Evolutionary conservation across 208 protist species (phyloP), one percentile per base, ranked within the genome.

Genomic region (Trypanosoma lewisi): DNA sequence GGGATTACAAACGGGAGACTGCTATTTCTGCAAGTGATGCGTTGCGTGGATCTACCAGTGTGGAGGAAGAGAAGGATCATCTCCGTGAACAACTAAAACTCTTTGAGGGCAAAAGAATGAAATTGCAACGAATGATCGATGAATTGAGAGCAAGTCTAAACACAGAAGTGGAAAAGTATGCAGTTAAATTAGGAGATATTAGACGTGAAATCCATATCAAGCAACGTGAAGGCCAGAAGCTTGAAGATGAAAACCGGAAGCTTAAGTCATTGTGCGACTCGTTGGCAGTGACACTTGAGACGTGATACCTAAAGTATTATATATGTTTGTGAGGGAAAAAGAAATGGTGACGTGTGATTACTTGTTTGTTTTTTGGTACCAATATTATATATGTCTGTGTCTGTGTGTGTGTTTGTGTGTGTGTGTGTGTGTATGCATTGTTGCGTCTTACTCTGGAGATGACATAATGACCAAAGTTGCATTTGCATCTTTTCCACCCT

Each of bases 231-330:
- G 77, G 72, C 50, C 52, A 70, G 0, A 72, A 56, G 12, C 67
- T 94, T 52, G 88, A 94, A 47, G 69, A 73, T 47, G 88, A 91
- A 55, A 92, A 91, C 70, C 66, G 77, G 30, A 70, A 88, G 14
- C 57, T 93, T 6, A 78, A 86, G 34, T 59, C 66, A 16, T 63
- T 87, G 2, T 94, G 88, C 59, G 88, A 94, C 57, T 73, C 73
- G 5, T 68, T 94, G 14, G 84, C 81, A 0, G 65, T 55, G 21
- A 67, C 80, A 28, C 61, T 91, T 30, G 65, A 75, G 14, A n/a
- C 33, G 21, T 31, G 37, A 51, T 70, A 77, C 68, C 27, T 25
- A 37, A 47, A 50, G 16, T 49, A 0, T 63, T n/a, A n/a, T n/a
- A n/a, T n/a, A 21, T 47, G 6, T 9, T 9, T 47, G 16, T 47